A percentile compares a stretch with the other conserved stretches of the same genome.
phyloP scores from a whole-genome alignment of 2,329 filamentous ascomycete species.

The Rugonectria rugulosa region DNA sequence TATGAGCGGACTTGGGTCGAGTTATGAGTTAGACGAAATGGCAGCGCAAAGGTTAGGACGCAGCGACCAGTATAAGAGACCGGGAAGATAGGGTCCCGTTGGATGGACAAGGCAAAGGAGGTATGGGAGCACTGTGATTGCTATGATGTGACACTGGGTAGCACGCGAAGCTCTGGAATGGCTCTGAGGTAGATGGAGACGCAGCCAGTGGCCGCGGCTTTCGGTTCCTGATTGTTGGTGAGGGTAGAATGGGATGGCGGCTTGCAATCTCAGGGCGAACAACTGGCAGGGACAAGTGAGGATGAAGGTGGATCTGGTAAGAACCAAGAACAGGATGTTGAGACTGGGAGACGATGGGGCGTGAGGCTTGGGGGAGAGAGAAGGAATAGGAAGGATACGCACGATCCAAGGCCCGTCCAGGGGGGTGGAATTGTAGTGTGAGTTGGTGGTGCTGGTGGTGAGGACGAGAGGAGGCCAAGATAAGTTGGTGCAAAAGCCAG shows the following conservation, averaged over 20 bases:
- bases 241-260: neutral
- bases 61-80: slow-evolving; percentile 7
- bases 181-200: neutral
- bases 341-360: neutral
- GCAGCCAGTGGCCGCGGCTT: neutral
- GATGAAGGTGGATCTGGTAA: neutral
- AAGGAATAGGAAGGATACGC: neutral
- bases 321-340: neutral
- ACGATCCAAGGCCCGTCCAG: neutral
- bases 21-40: neutral
- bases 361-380: neutral
- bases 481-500: neutral
- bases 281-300: neutral
- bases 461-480: neutral
- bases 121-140: neutral
- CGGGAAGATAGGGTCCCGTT: neutral
- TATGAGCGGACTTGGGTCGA: neutral
- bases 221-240: neutral
- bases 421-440: neutral
- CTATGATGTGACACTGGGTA: slow-evolving; percentile 12
- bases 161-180: slow-evolving; percentile 6
- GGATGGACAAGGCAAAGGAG: neutral
- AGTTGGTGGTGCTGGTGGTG: neutral
- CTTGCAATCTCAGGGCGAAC: neutral
- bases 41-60: neutral